Evolutionary conservation across 129 eudicot genomes (phyloP).

Genomic region (Tagetes erecta): DNA sequence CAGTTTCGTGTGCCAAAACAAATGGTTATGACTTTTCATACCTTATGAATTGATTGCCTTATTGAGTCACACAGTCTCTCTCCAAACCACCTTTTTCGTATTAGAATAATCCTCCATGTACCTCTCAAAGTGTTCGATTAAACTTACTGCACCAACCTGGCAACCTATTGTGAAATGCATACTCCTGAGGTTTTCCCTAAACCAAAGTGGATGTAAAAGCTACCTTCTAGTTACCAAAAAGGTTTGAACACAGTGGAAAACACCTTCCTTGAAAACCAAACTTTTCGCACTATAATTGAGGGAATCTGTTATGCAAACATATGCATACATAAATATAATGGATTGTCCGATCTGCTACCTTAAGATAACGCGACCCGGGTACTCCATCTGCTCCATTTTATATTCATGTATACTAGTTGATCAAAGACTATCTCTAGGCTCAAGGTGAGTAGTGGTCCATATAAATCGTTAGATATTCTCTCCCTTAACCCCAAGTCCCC

Average conservation of each 20-base stretch:
- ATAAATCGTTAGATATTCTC: not conserved
- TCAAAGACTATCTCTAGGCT: not conserved
- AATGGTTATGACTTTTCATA: not conserved
- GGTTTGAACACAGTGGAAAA: not conserved
- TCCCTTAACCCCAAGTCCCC: not conserved
- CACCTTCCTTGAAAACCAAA: conserved; percentile 5
- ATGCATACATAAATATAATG: not conserved
- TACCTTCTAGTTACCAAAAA: not conserved
- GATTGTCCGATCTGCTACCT: not conserved
- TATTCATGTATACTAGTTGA: not conserved
- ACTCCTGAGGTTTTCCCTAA: not conserved
- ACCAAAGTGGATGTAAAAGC: not conserved
- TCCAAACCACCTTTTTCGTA: not conserved
- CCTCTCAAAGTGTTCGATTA: not conserved
- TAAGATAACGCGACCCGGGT: not conserved
- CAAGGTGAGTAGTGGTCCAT: too few relatives aligned
- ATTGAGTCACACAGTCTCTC: not conserved
- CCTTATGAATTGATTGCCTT: not conserved
- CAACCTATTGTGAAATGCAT: not conserved
- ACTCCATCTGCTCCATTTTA: not conserved
- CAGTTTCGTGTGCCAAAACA: not conserved
- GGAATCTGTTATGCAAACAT: not conserved
- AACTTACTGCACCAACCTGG: not conserved
- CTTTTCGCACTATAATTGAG: not conserved
- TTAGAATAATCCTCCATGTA: conserved; percentile 3